Evolutionary conservation across 805 yeast species (phyloP).

Genomic region (Kodamaea sagamina): DNA sequence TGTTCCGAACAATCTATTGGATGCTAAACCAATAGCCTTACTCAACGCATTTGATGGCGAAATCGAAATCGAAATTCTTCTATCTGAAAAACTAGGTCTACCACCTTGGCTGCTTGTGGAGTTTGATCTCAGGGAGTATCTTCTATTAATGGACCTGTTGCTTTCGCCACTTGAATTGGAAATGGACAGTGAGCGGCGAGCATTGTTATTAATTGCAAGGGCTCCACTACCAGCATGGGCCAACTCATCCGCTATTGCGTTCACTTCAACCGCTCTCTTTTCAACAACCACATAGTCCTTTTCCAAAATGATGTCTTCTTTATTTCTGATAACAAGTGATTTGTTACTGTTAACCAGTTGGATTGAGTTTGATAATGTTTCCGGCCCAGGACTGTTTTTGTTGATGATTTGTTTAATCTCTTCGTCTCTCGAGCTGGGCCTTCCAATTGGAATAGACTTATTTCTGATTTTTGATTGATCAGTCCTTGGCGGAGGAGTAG

Average conservation of each 20-base stretch:
- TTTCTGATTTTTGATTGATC: neutral
- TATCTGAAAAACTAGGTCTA: conserved; percentile 62
- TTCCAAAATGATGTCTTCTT: conserved; percentile 59
- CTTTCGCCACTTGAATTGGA: conserved; percentile 21
- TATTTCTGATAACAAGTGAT: conserved; percentile 16
- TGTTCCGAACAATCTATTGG: conserved; percentile 78
- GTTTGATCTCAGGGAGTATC: conserved; percentile 46
- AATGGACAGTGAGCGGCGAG: conserved; percentile 33
- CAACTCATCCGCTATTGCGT: conserved; percentile 91
- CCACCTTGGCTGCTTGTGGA: conserved; percentile 51
- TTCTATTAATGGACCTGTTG: conserved; percentile 21
- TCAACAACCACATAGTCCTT: conserved; percentile 93
- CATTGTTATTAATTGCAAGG: conserved; percentile 39
- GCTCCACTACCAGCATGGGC: conserved; percentile 60
- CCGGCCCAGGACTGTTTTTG: conserved; percentile 48
- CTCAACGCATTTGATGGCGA: conserved; percentile 87
- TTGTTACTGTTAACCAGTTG: conserved; percentile 15
- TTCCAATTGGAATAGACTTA: conserved; percentile 3
- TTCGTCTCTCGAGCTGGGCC: conserved; percentile 36
- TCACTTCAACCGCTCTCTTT: conserved; percentile 91
- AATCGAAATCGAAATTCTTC: conserved; percentile 67
- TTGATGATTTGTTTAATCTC: conserved; percentile 46
- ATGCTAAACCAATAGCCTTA: conserved; percentile 83
- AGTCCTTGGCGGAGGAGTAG: neutral
- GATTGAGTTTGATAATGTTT: conserved; percentile 27